Evolutionary conservation across 1,284 basidiomycete genomes (phyloP).

Genomic region (Heterobasidion parviporum): DNA sequence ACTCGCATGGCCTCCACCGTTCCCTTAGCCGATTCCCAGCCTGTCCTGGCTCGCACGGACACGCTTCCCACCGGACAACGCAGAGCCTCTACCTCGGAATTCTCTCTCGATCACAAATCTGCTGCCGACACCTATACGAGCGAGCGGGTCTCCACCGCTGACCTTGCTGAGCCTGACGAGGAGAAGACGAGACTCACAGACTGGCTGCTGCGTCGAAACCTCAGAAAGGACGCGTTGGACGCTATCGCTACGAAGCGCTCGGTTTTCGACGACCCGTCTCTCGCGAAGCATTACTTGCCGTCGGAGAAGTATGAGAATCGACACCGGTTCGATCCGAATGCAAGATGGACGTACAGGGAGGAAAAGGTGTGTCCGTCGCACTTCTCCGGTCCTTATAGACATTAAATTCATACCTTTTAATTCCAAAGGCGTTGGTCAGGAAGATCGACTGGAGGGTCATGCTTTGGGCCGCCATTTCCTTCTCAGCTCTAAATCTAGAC

Average conservation of each 20-base stretch:
- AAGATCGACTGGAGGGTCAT: slow-evolving; percentile 59
- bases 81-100: background rate
- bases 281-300: slow-evolving; percentile 48
- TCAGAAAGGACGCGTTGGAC: slow-evolving; percentile 24
- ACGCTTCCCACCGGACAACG: background rate
- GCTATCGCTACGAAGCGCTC: slow-evolving; percentile 45
- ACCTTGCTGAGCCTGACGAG: slow-evolving; percentile 10
- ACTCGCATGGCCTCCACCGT: background rate
- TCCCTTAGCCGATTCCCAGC: background rate
- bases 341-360: slow-evolving; percentile 65
- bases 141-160: background rate
- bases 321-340: slow-evolving; percentile 57
- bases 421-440: slow-evolving; percentile 37
- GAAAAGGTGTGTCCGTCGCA: slow-evolving; percentile 36
- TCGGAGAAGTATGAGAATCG: slow-evolving; percentile 52
- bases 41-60: background rate
- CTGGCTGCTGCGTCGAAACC: slow-evolving; percentile 7
- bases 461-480: slow-evolving; percentile 59
- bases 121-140: background rate
- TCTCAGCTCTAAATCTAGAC: slow-evolving; percentile 47
- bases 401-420: background rate
- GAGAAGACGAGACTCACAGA: slow-evolving; percentile 10
- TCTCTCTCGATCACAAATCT: slow-evolving; percentile 5
- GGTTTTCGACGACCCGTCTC: slow-evolving; percentile 48
- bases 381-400: background rate